Evolutionary conservation across 2,329 filamentous ascomycete species (phyloP).

Genomic region (Fusarium euwallaceae): DNA sequence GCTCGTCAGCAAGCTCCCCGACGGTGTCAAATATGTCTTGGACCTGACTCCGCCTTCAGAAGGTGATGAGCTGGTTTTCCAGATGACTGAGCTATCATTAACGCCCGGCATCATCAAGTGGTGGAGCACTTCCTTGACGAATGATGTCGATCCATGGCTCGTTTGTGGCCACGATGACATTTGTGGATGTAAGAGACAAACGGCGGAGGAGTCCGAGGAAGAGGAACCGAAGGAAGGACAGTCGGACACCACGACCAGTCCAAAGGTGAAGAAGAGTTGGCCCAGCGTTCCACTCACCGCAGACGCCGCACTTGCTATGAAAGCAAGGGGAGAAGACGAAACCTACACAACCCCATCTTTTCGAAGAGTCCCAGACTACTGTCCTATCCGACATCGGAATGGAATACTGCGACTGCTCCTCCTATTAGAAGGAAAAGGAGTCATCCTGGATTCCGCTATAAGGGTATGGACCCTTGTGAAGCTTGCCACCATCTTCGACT

Average conservation of each 20-base stretch:
- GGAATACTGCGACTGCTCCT: slow-evolving; percentile 74
- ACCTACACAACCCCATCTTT: slow-evolving; percentile 46
- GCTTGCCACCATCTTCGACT: slow-evolving; percentile 71
- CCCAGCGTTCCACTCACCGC: slow-evolving; percentile 5
- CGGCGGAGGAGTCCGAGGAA: not conserved
- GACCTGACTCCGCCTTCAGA: slow-evolving; percentile 73
- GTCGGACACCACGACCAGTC: not conserved
- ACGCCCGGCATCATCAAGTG: slow-evolving; percentile 68
- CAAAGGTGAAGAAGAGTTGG: not conserved
- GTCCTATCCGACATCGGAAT: slow-evolving; percentile 71
- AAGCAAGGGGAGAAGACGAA: slow-evolving; percentile 34
- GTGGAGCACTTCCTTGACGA: slow-evolving; percentile 59
- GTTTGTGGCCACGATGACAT: slow-evolving; percentile 59
- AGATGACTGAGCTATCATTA: slow-evolving; percentile 70
- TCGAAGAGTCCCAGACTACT: slow-evolving; percentile 69
- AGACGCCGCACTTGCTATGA: slow-evolving; percentile 38
- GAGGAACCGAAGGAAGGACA: not conserved
- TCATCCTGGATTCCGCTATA: slow-evolving; percentile 73
- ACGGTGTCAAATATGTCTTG: slow-evolving; percentile 68
- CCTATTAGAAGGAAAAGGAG: slow-evolving; percentile 66
- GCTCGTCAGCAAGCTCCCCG: slow-evolving; percentile 51
- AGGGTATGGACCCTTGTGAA: slow-evolving; percentile 77
- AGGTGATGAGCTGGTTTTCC: slow-evolving; percentile 72
- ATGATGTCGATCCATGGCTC: slow-evolving; percentile 45
- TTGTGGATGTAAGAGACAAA: slow-evolving; percentile 49